phyloP scores from a whole-genome alignment of 2,329 filamentous ascomycete species.

The Colletotrichum kahawae region DNA sequence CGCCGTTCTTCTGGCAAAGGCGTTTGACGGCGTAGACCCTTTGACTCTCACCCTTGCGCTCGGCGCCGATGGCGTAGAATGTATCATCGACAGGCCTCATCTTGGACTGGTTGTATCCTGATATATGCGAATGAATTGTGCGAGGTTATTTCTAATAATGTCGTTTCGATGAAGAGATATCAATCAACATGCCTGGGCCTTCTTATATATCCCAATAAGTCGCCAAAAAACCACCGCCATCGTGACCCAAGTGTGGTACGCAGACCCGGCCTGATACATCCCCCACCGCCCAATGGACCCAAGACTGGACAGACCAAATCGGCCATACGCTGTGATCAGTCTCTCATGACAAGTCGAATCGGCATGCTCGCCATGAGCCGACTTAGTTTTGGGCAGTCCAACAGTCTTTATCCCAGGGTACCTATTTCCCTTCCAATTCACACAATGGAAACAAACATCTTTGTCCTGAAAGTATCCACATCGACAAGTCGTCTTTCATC shows the following conservation, averaged over 20 bases:
- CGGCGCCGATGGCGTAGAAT: neutral
- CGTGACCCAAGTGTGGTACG: neutral
- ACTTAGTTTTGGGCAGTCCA: neutral
- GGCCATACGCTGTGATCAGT: neutral
- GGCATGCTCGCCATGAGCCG: neutral
- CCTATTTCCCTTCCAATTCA: neutral
- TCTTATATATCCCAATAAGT: neutral
- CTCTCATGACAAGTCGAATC: neutral
- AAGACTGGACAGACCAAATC: neutral
- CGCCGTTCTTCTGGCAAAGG: neutral
- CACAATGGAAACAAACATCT: neutral
- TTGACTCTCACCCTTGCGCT: neutral
- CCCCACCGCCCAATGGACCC: neutral
- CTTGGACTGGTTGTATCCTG: rapidly evolving
- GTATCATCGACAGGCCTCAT: neutral
- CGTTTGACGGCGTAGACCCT: neutral
- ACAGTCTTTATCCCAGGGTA: neutral
- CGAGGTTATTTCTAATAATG: neutral
- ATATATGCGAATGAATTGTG: neutral
- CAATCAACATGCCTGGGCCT: rapidly evolving
- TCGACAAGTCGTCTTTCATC: neutral
- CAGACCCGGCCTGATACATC: neutral
- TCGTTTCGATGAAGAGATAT: neutral
- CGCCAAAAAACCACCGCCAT: neutral
- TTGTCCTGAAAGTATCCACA: neutral